A percentile compares a stretch with the other conserved stretches of the same genome.
Conservation (phyloP, 2,329 filamentous ascomycete genomes). For the Calcarisporium arbuscula region DNA sequence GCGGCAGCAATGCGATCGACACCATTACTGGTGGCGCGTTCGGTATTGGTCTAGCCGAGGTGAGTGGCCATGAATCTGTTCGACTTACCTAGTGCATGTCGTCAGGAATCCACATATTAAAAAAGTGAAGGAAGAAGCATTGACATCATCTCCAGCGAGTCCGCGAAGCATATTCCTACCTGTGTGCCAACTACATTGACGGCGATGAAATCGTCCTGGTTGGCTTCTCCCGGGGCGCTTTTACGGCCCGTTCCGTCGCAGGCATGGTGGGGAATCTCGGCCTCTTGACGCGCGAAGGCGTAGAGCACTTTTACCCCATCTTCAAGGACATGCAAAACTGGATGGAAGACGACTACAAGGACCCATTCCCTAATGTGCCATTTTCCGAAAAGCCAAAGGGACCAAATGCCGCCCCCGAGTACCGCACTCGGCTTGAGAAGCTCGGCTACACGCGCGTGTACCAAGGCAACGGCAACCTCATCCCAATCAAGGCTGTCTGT, state of each 20-base stretch:
- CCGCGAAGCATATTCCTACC: conserved; percentile 55
- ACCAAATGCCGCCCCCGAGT: conserved; percentile 31
- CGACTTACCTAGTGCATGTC: background rate
- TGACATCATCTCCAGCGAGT: conserved; percentile 33
- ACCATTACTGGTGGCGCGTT: conserved; percentile 48
- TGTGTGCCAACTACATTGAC: conserved; percentile 54
- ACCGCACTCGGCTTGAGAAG: conserved; percentile 38
- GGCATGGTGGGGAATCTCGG: conserved; percentile 46
- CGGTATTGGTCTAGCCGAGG: conserved; percentile 47
- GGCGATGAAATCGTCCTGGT: conserved; percentile 52
- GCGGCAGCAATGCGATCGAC: conserved; percentile 42
- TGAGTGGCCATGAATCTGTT: conserved; percentile 15
- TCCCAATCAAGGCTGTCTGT: conserved; percentile 38
- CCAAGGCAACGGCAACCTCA: conserved; percentile 33
- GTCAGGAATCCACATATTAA: background rate
- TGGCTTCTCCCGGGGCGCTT: conserved; percentile 53
- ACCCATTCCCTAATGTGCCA: conserved; percentile 39
- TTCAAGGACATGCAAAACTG: conserved; percentile 53
- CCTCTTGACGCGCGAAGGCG: conserved; percentile 44
- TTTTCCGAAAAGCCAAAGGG: conserved; percentile 45
- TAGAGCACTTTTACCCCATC: conserved; percentile 48
- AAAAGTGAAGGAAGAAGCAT: background rate
- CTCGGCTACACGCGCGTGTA: conserved; percentile 36
- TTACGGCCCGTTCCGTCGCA: conserved; percentile 50
- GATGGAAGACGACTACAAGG: conserved; percentile 37